Evolutionary conservation across 108 stramenopile genomes (phyloP).

Genomic region (Nitzschia sp.): DNA sequence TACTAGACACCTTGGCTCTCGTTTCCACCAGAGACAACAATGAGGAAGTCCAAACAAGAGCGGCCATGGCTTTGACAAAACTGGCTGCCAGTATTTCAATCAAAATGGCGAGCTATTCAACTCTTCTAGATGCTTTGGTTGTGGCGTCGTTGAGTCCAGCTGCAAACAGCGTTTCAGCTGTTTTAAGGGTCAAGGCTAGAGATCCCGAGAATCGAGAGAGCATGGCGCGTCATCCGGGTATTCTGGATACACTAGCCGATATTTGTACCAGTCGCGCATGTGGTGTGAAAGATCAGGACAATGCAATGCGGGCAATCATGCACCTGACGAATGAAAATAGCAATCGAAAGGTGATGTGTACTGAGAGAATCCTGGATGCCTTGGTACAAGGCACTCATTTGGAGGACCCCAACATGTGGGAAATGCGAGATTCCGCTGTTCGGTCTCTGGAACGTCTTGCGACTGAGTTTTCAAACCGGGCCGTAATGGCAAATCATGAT

Average conservation of each 20-base stretch:
- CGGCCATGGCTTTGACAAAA: slow-evolving; percentile 79
- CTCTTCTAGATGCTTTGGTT: slow-evolving; percentile 72
- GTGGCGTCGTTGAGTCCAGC: slow-evolving; percentile 63
- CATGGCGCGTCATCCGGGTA: slow-evolving; percentile 69
- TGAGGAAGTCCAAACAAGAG: slow-evolving; percentile 71
- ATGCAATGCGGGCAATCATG: slow-evolving; percentile 79
- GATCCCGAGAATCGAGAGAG: slow-evolving; percentile 68
- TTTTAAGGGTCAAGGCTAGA: slow-evolving; percentile 81
- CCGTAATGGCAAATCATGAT: slow-evolving; percentile 72
- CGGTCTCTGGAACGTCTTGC: slow-evolving; percentile 79
- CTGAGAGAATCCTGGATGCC: slow-evolving; percentile 58
- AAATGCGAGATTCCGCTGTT: slow-evolving; percentile 71
- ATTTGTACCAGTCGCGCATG: slow-evolving; percentile 32
- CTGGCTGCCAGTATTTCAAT: slow-evolving; percentile 62
- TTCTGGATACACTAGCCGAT: slow-evolving; percentile 70
- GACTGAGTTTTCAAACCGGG: slow-evolving; percentile 74
- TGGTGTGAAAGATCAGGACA: slow-evolving; percentile 60
- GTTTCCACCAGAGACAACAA: slow-evolving; percentile 65
- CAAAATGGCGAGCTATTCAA: slow-evolving; percentile 58
- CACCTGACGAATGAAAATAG: slow-evolving; percentile 76
- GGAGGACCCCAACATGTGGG: slow-evolving; percentile 30
- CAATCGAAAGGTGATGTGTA: slow-evolving; percentile 72
- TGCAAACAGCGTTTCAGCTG: slow-evolving; percentile 65
- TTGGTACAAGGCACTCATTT: slow-evolving; percentile 60
- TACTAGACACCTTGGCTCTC: slow-evolving; percentile 64